Evolutionary conservation across 2,329 filamentous ascomycete species (phyloP).

Genomic region (Penicillium sp.): DNA sequence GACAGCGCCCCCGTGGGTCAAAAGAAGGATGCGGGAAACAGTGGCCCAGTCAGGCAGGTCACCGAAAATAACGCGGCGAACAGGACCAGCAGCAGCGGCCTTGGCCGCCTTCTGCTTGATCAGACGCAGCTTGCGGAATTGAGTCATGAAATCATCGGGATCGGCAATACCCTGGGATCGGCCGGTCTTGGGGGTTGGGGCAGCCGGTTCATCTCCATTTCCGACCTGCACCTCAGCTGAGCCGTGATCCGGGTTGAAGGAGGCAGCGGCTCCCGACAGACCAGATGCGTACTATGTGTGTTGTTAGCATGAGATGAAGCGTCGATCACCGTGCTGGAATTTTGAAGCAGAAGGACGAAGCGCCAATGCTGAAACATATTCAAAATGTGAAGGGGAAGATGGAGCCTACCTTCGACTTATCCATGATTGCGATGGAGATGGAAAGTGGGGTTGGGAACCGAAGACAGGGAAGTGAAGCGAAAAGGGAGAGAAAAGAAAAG

Average conservation of each 20-base stretch:
- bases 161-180: neutral
- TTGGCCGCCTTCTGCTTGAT: constrained; percentile 1
- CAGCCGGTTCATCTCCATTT: neutral
- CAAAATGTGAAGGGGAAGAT: neutral
- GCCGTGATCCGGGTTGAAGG: neutral
- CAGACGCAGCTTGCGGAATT: constrained; percentile 1
- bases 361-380: neutral
- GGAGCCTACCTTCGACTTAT: neutral
- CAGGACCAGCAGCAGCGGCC: constrained; percentile 8
- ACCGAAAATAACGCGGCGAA: constrained; percentile 36
- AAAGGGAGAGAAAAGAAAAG: neutral
- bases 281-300: neutral
- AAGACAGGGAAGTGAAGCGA: neutral
- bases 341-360: neutral
- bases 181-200: neutral
- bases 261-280: neutral
- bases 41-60: constrained; percentile 37
- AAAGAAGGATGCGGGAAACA: constrained; percentile 35
- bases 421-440: neutral
- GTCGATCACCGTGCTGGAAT: neutral
- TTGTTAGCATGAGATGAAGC: neutral
- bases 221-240: neutral
- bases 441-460: neutral
- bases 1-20: constrained; percentile 42
- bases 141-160: constrained; percentile 5